A percentile compares a stretch with the other conserved stretches of the same genome.
These are phyloP conservation scores for Exophiala lecanii-corni DNA, from an alignment of 2,329 filamentous ascomycete species.

Conservation along the genomic window DNA sequence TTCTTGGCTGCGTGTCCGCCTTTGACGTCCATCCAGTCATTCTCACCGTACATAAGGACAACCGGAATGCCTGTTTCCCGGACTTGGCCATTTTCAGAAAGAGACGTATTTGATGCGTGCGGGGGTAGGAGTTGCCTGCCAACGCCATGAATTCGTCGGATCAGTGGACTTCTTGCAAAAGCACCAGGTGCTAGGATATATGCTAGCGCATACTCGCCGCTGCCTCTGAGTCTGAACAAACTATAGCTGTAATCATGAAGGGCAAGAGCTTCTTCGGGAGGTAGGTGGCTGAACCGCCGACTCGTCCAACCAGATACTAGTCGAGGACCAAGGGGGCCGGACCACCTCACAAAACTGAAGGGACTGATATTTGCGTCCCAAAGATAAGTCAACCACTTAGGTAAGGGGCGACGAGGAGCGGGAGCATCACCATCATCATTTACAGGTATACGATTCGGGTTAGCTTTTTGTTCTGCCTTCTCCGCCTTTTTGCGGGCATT, in stretches of 20 bases:
- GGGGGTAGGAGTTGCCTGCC: constrained; percentile 61
- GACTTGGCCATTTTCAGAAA: constrained; percentile 22
- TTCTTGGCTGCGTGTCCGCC: constrained; percentile 77
- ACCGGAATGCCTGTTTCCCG: constrained; percentile 70
- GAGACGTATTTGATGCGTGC: constrained; percentile 2
- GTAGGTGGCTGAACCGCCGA: constrained; percentile 84
- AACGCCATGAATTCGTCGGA: constrained; percentile 79
- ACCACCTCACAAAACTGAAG: constrained; percentile 82
- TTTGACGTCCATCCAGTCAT: constrained; percentile 97
- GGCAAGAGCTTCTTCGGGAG: constrained; percentile 70
- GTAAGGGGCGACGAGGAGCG: constrained; percentile 59
- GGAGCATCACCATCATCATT: constrained; percentile 32
- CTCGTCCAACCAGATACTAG: constrained; percentile 94
- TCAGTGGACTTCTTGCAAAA: constrained; percentile 81
- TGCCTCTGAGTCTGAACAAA: constrained; percentile 86
- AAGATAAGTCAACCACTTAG: constrained; percentile 84
- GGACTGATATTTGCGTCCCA: constrained; percentile 98
- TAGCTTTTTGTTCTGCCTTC: constrained; percentile 26
- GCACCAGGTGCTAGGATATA: constrained; percentile 93
- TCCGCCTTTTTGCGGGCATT: constrained; percentile 43
- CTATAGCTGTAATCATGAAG: constrained; percentile 93
- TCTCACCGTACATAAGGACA: constrained; percentile 92
- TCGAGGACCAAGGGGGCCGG: constrained; percentile 83
- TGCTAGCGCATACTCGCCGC: constrained; percentile 86
- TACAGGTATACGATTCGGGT: constrained; percentile 14